A percentile compares a stretch with the other conserved stretches of the same genome.
Evolutionary conservation across 2,329 filamentous ascomycete genomes (phyloP).

Genomic region (Mycocentrospora acerina): DNA sequence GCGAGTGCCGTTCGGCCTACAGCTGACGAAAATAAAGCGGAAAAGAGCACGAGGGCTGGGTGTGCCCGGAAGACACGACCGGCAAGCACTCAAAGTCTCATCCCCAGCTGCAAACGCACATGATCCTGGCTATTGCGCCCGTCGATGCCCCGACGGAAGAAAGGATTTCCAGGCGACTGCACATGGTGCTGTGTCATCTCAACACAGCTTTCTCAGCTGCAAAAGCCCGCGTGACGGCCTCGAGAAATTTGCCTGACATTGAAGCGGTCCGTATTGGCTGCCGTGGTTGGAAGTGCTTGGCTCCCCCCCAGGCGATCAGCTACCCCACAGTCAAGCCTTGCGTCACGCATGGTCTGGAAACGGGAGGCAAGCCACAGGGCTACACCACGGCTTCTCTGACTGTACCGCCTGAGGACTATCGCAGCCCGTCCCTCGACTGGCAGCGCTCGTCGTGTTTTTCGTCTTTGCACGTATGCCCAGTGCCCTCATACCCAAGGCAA

Average conservation of each 20-base stretch:
- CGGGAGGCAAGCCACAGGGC: conserved; percentile 17
- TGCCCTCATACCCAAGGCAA: conserved; percentile 14
- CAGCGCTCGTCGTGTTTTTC: conserved; percentile 9
- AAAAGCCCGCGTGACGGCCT: no score
- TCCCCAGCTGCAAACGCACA: no score
- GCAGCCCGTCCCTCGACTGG: no score
- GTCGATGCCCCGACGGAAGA: no score
- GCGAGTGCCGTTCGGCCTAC: conserved; percentile 22
- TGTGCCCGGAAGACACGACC: conserved; percentile 21
- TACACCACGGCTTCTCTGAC: neutral
- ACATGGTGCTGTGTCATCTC: no score
- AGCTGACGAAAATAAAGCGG: conserved; percentile 34
- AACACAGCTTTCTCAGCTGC: no score
- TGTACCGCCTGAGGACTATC: no score
- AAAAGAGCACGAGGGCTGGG: conserved; percentile 18
- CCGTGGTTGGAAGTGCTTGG: no score
- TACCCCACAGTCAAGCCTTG: conserved; percentile 11
- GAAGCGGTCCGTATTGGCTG: conserved; percentile 6
- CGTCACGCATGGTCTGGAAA: conserved; percentile 18
- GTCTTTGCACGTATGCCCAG: conserved; percentile 3
- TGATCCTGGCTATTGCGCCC: no score
- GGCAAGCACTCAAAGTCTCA: conserved; percentile 12
- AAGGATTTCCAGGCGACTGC: no score
- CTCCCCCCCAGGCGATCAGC: conserved; percentile 4
- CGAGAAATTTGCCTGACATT: no score